Evolutionary conservation across 2,329 filamentous ascomycete genomes (phyloP), one percentile per base, ranked within the genome.

Genomic region (Sphaerulina musiva): DNA sequence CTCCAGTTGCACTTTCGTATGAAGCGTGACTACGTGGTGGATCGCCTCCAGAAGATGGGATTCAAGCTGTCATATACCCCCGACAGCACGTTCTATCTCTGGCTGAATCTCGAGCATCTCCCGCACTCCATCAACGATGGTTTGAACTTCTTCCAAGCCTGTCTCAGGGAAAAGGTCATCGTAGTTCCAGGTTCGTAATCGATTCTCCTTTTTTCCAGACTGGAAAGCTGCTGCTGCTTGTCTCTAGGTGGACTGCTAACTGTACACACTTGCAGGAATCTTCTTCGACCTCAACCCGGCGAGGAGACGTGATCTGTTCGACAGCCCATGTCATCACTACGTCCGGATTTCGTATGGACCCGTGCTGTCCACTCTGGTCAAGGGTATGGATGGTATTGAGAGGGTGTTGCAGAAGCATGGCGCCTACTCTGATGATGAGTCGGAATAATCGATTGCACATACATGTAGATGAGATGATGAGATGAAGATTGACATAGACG

Each of bases 221-320:
- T 29, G 26, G 26, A 6, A 38, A 4, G 20, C 20, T 20, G 20
- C 20, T 20, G 34, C 4, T 11, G 34, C 34, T 38, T 38, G 34
- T 20, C 2, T 20, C 20, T 20, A 20, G 20, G 20, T 38, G 3
- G 12, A 38, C 5, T 38, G 12, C 34, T 38, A 38, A 38, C 10
- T 38, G 2, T 38, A 4, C 8, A 11, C 20, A n/a, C 12, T 11
- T 38, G 10, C 12, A 38, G 34, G 34, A n/a, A 97, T 97, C 72
- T 97, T 97, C 80, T 97, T 97, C 70, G 92, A 97, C 67, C 74
- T 97, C 60, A 97, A 97, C 75, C 92, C 92, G 3, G 86, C 87
- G 36, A 86, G 89, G 70, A 81, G 92, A 61, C 80, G 92, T 69
- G 92, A 97, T 71, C 73, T 97, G 63, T 97, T 97, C 62, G 92